Percentiles rank a stretch among this genome's conserved stretches.
These are phyloP conservation scores for Cercospora sp. DNA, from an alignment of 2,329 filamentous ascomycete species.

Conservation along the genomic window DNA sequence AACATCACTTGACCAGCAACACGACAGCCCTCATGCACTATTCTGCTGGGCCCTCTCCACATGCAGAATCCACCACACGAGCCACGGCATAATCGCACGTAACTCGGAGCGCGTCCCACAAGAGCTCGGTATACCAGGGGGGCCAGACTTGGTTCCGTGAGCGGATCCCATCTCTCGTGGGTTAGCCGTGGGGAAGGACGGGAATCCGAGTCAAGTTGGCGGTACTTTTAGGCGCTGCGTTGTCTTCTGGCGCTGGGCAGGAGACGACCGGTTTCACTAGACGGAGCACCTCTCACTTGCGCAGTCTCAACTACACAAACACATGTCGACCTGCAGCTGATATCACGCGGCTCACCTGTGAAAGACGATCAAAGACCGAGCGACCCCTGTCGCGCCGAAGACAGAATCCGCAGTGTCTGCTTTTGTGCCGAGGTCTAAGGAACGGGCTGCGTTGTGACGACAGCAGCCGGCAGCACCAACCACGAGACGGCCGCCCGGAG, in stretches of 20 bases:
- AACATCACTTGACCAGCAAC: not conserved
- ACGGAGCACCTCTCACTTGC: not conserved
- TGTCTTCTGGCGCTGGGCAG: conserved; percentile 5
- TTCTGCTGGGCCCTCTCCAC: not conserved
- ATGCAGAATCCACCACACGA: not conserved
- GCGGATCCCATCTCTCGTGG: not conserved
- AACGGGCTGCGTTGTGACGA: conserved; percentile 1
- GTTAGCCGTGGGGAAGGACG: not conserved
- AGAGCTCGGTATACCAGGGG: conserved; percentile 11
- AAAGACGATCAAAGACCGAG: not conserved
- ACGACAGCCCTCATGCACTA: not conserved
- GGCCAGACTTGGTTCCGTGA: conserved; percentile 4
- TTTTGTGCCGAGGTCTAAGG: conserved; percentile 3
- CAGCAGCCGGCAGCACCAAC: not conserved
- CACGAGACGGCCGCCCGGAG: not conserved
- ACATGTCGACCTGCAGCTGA: not conserved
- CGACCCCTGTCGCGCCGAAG: not conserved
- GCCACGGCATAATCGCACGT: conserved; percentile 10
- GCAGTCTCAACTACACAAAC: not conserved
- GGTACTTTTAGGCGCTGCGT: conserved; percentile 1
- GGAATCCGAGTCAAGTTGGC: not conserved
- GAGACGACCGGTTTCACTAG: not conserved
- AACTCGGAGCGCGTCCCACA: not conserved
- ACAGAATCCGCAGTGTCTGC: conserved; percentile 1
- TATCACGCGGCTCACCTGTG: not conserved